phyloP scores from a whole-genome alignment of 169 alveolate genomes.

The Cryptosporidium bovis region DNA sequence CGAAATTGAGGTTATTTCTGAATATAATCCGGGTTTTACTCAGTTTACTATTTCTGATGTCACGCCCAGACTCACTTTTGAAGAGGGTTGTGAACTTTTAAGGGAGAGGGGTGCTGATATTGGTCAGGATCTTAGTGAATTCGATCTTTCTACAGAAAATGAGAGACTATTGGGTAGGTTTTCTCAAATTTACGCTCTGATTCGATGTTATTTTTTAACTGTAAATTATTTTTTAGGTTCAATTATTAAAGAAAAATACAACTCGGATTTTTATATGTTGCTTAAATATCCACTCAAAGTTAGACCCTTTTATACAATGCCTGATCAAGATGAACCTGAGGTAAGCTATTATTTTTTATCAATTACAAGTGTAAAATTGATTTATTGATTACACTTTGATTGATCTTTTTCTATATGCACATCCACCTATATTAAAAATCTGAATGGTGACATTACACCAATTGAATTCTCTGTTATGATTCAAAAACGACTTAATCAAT shows the following conservation, averaged over 20 bases:
- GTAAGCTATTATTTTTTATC: slow-evolving; percentile 76
- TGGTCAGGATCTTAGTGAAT: slow-evolving; percentile 85
- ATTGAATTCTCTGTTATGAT: too few relatives aligned
- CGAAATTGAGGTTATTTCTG: slow-evolving; percentile 87
- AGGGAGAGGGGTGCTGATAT: slow-evolving; percentile 87
- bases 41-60: slow-evolving; percentile 84
- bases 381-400: too few relatives aligned
- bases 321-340: slow-evolving; percentile 90
- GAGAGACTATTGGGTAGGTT: slow-evolving; percentile 93
- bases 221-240: slow-evolving; percentile 77
- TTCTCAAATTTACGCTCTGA: background rate
- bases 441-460: too few relatives aligned
- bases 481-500: background rate
- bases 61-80: slow-evolving; percentile 85
- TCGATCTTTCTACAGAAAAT: slow-evolving; percentile 93
- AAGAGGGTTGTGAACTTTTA: slow-evolving; percentile 88
- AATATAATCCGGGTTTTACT: slow-evolving; percentile 88
- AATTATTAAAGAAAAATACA: slow-evolving; percentile 93
- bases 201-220: background rate
- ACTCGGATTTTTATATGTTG: slow-evolving; percentile 97
- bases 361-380: too few relatives aligned
- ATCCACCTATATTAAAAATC: too few relatives aligned
- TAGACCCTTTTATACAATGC: slow-evolving; percentile 99
- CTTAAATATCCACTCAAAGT: slow-evolving; percentile 96
- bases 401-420: too few relatives aligned